phyloP scores from a whole-genome alignment of 331 rosid genomes.

The Phaseolus coccineus region DNA sequence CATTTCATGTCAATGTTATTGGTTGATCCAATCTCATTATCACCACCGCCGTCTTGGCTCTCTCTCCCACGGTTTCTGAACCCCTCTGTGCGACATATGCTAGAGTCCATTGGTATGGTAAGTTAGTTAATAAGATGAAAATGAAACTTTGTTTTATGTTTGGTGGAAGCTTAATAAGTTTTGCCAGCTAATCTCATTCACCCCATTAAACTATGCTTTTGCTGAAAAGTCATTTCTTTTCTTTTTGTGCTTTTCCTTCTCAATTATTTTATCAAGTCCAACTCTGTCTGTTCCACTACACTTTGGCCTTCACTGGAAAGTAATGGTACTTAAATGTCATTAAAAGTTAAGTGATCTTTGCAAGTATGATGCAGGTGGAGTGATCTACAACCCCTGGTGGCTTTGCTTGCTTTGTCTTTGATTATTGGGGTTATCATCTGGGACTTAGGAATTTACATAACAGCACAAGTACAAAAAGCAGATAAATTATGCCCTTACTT shows the following conservation, averaged over 20 bases:
- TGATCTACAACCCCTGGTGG: constrained; percentile 32
- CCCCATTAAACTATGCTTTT: constrained; percentile 4
- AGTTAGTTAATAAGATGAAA: constrained; percentile 1
- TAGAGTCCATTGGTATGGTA: constrained; percentile 6
- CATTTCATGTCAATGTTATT: constrained; percentile 11
- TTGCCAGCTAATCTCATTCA: constrained; percentile 46
- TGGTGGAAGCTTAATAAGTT: constrained; percentile 30
- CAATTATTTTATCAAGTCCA: constrained; percentile 35
- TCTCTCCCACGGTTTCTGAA: constrained; percentile 20
- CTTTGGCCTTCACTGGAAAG: constrained; percentile 35
- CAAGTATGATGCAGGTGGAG: constrained; percentile 28
- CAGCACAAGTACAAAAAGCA: constrained; percentile 41
- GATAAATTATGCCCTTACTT: constrained; percentile 50
- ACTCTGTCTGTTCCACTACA: constrained; percentile 17
- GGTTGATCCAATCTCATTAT: constrained; percentile 39
- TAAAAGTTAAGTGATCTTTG: constrained; percentile 45
- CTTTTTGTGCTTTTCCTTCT: constrained; percentile 26
- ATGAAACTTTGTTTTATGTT: constrained; percentile 5
- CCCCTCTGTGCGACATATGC: neutral
- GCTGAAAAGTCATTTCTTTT: neutral
- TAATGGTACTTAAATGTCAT: constrained; percentile 33
- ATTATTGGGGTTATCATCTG: constrained; percentile 50
- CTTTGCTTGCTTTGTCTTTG: constrained; percentile 37
- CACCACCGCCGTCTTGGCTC: constrained; percentile 20
- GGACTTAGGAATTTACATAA: constrained; percentile 43